Base-by-base conservation (phyloP, 108 stramenopile species). In the Stephanodiscus triporus region DNA sequence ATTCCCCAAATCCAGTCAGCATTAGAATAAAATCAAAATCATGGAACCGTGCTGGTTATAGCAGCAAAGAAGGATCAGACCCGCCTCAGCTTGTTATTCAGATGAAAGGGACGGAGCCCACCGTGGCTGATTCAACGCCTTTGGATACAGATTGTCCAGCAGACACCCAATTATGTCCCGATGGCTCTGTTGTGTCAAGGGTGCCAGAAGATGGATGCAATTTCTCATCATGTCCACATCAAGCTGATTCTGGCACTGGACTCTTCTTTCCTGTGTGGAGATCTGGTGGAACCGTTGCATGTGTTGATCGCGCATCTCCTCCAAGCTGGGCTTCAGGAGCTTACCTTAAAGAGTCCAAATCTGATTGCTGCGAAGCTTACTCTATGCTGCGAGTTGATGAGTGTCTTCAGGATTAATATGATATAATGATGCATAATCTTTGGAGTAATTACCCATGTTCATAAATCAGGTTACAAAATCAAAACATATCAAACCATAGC, bases 251-350 rank as follows among this genome's bases (percentile, higher is more conserved):
- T 27, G 49, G 62, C 64, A 56, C 66, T 27, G 38, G 51, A 17
- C n/a, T 63, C 60, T 80, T 47, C 56, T 80, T 57, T 22, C 79
- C 79, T 27, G 62, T 74, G 14, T 80, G 79, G 79, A 73, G 67
- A 32, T 20, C 48, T 20, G 65, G 49, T 47, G 79, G 79, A 27
- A 19, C 50, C 26, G 38, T 55, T 40, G 34, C 43, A 22, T 80
- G 79, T 40, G 36, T 72, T 24, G 60, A 68, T 53, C 56, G 63
- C 32, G 6, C 27, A 19, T 7, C 16, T 5, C 78, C 72, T 40
- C 79, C 79, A 64, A 72, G 34, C 64, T 80, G 79, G 79, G 79
- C 68, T 16, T 55, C 54, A 57, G 79, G 79, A 23, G 71, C 79
- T 0, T 80, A 80, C 19, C 54, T 80, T 2, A 80, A 80, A 40